Conservation (phyloP, 2,329 filamentous ascomycete species). For the Apiospora arundinis region DNA sequence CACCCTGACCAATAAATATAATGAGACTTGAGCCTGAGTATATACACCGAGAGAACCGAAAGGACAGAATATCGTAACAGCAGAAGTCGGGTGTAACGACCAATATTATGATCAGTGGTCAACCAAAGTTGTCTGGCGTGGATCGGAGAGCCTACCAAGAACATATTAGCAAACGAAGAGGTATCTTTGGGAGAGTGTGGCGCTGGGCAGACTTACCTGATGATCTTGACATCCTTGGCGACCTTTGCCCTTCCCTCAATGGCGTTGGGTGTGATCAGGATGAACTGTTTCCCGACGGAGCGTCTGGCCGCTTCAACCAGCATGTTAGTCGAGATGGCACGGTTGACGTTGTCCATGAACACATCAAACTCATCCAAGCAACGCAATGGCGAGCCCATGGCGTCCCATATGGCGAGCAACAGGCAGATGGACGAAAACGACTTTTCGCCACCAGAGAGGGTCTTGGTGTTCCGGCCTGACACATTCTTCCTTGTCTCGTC, state of each 20-base stretch:
- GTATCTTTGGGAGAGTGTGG: not conserved
- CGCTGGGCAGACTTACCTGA: conserved; percentile 59
- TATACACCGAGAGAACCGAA: not conserved
- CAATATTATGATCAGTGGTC: conserved; percentile 22
- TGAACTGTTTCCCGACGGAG: conserved; percentile 90
- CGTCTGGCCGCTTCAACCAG: conserved; percentile 85
- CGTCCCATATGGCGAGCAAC: conserved; percentile 92
- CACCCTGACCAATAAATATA: not conserved
- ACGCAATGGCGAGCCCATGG: conserved; percentile 93
- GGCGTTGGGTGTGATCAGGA: conserved; percentile 93
- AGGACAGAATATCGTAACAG: not conserved
- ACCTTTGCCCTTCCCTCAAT: conserved; percentile 66
- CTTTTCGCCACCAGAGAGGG: conserved; percentile 94
- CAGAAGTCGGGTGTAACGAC: not conserved
- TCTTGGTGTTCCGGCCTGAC: conserved; percentile 83
- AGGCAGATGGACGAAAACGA: conserved; percentile 97
- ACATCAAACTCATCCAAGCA: conserved; percentile 99
- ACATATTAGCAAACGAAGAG: not conserved
- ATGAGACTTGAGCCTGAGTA: not conserved
- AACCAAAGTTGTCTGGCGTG: conserved; percentile 19
- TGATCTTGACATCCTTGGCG: conserved; percentile 77
- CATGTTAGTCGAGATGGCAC: conserved; percentile 91
- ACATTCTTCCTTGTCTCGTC: conserved; percentile 72
- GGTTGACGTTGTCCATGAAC: conserved; percentile 98
- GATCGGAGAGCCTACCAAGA: conserved; percentile 25